These are phyloP conservation scores for Cadophora malorum DNA, from an alignment of 2,329 filamentous ascomycete species.

Conservation along the genomic window DNA sequence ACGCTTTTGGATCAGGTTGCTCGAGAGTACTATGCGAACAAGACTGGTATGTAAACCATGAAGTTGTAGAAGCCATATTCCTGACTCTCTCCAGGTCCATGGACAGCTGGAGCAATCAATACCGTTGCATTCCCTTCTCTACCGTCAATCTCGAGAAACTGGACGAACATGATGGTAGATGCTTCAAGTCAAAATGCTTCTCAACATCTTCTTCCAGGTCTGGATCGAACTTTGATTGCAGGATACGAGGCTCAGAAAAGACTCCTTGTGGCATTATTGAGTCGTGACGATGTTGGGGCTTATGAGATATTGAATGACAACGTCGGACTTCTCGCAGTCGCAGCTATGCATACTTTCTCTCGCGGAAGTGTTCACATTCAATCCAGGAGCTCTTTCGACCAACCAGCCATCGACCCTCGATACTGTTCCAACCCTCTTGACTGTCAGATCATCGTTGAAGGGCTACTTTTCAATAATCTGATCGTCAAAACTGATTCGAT, in stretches of 20 bases:
- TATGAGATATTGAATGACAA: conserved; percentile 40
- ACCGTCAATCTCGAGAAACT: conserved; percentile 33
- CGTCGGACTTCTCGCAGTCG: conserved; percentile 37
- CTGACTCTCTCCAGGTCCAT: conserved; percentile 32
- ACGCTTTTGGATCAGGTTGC: conserved; percentile 29
- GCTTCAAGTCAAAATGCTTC: conserved; percentile 31
- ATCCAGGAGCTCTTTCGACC: conserved; percentile 47
- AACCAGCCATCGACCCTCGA: conserved; percentile 54
- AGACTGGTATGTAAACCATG: conserved; percentile 31
- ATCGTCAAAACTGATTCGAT: conserved; percentile 37
- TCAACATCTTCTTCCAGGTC: conserved; percentile 32
- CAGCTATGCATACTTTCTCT: conserved; percentile 59
- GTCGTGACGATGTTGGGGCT: conserved; percentile 33
- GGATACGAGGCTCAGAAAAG: conserved; percentile 37
- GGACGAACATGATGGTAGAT: conserved; percentile 33
- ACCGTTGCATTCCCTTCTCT: conserved; percentile 41
- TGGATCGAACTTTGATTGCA: conserved; percentile 35
- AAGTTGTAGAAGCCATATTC: neutral
- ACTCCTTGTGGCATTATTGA: conserved; percentile 32
- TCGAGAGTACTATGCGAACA: conserved; percentile 40
- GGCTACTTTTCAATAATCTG: conserved; percentile 39
- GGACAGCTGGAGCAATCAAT: conserved; percentile 41
- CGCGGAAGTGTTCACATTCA: conserved; percentile 63
- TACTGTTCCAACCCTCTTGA: conserved; percentile 40
- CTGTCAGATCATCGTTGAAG: conserved; percentile 36